phyloP scores from a whole-genome alignment of 2,329 filamentous ascomycete species.

The Fusarium dlaminii region DNA sequence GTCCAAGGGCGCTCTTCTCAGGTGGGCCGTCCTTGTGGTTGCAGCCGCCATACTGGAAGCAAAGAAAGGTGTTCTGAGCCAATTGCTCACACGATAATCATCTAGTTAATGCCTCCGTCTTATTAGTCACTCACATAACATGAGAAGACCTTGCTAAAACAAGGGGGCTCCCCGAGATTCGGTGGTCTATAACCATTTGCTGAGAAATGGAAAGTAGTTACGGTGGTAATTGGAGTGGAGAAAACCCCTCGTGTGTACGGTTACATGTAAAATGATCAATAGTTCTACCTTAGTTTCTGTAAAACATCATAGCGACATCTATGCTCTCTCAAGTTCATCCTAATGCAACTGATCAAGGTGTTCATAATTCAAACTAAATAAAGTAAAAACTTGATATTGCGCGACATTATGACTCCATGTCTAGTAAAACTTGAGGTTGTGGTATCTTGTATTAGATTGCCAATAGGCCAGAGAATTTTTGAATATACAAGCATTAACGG shows the following conservation, averaged over 20 bases:
- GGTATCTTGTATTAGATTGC: constrained; percentile 30
- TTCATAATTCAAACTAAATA: not conserved
- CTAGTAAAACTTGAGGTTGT: constrained; percentile 2
- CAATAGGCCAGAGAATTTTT: not conserved
- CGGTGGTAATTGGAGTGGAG: not conserved
- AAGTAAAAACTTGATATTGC: not conserved
- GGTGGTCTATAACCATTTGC: not conserved
- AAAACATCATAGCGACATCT: constrained; percentile 3
- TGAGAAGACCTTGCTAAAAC: not conserved
- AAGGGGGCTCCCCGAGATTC: not conserved
- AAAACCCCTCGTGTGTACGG: not conserved
- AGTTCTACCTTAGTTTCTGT: not conserved
- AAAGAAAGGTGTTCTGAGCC: constrained; percentile 48
- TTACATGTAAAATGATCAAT: not conserved
- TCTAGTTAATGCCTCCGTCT: constrained; percentile 8
- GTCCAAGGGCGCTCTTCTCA: constrained; percentile 59
- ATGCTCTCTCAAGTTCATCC: not conserved
- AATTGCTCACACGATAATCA: constrained; percentile 39
- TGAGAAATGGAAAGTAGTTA: not conserved
- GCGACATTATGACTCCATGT: not conserved
- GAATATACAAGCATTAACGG: constrained; percentile 18
- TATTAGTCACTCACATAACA: not conserved
- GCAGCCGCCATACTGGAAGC: constrained; percentile 49
- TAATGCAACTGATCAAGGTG: not conserved
- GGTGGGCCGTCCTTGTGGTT: constrained; percentile 59